Percentiles rank a stretch among this genome's conserved stretches.
Evolutionary conservation across 2,329 filamentous ascomycete genomes (phyloP).

Genomic region (Torrubiellomyces zombiae): DNA sequence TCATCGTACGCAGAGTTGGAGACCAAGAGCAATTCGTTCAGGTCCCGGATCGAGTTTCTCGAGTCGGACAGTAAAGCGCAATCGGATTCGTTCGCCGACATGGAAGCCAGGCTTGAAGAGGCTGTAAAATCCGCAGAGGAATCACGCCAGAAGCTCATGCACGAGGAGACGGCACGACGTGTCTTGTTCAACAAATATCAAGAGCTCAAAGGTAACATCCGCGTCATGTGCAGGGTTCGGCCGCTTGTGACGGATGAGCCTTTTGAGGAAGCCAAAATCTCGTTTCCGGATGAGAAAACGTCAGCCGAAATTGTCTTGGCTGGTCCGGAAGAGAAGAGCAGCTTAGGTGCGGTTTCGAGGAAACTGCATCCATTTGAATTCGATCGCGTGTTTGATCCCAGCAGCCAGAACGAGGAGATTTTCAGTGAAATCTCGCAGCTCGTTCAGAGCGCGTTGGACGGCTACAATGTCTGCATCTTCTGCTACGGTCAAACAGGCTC

Average conservation of each 20-base stretch:
- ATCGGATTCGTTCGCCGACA: constrained; percentile 66
- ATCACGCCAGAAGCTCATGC: constrained; percentile 67
- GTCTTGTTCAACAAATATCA: constrained; percentile 96
- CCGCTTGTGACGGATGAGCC: constrained; percentile 46
- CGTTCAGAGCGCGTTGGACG: constrained; percentile 88
- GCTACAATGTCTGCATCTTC: constrained; percentile 98
- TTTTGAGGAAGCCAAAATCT: constrained; percentile 54
- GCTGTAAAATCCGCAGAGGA: constrained; percentile 53
- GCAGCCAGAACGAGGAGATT: constrained; percentile 64
- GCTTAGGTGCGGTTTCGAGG: constrained; percentile 55
- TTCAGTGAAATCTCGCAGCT: constrained; percentile 96
- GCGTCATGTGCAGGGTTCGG: constrained; percentile 91
- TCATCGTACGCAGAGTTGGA: constrained; percentile 52
- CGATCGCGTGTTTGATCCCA: constrained; percentile 76
- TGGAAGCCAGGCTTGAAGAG: constrained; percentile 66
- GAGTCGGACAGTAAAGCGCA: constrained; percentile 83
- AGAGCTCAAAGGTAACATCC: constrained; percentile 94
- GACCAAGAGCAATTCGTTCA: constrained; percentile 56
- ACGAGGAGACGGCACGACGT: constrained; percentile 76
- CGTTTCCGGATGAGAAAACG: constrained; percentile 69
- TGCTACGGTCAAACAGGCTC: constrained; percentile 96
- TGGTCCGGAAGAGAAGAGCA: constrained; percentile 71
- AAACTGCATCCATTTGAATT: constrained; percentile 81
- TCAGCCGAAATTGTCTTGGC: constrained; percentile 74
- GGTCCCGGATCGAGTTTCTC: constrained; percentile 72